Base-by-base conservation (phyloP, 176 grass and related monocot genomes). In the Ensete ventricosum region DNA sequence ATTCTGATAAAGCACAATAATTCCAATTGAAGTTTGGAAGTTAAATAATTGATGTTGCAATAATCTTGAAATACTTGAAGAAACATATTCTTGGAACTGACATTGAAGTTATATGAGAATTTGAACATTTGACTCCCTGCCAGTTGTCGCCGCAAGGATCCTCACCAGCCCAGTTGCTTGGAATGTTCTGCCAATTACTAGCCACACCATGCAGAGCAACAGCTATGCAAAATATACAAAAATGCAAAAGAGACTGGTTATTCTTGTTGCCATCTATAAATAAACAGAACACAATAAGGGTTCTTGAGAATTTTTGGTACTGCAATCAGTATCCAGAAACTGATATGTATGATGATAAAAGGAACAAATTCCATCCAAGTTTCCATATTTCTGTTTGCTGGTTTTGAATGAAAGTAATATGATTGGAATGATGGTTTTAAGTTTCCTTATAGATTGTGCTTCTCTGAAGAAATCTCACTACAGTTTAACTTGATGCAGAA, bases 41-140 rank as follows among this genome's bases (percentile, higher is more conserved):
- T 63, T 63, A 43, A 43, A 43, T 21, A 71, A 2, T 71, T 52
- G 8, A 17, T n/a, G 16, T 17, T 51, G 9, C n/a, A n/a, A 9
- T 50, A 50, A 50, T 51, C 12, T 14, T 20, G 9, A 9, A 10
- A 52, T 50, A 19, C 17, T 50, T 19, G 50, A 71, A 9, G 19
- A 71, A 51, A 21, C 17, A 51, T 8, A 5, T n/a, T 2, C 49
- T 50, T 20, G 25, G 64, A 67, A 67, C 23, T 26, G 23, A 71
- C 69, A 71, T 53, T 14, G 49, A n/a, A 52, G n/a, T 71, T 14
- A 71, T 71, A 34, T 71, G 69, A 52, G 49, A 23, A 22, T 71
- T 71, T 34, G 69, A 52, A 20, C 69, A 71, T 52, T 10, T 71
- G 43, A 71, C 48, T 71, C 69, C 69, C 24, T 52, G 49, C 69